Percentiles rank a stretch among this genome's conserved stretches.
Conservation (phyloP, 768 basidiomycete genomes). For the Cantharellus anzutake region DNA sequence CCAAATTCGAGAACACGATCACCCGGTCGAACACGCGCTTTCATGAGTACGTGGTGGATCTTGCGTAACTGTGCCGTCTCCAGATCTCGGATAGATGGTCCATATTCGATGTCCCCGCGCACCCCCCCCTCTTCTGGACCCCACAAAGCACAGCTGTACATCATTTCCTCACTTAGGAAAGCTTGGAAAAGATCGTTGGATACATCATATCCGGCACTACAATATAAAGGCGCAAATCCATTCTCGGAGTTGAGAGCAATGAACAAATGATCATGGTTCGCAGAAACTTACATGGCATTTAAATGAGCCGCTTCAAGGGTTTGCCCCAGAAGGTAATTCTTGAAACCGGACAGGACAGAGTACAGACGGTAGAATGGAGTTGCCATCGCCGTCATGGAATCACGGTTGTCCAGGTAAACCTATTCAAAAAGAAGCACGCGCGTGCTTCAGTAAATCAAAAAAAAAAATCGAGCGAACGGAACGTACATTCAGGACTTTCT, state of each 20-base stretch:
- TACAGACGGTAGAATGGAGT: constrained; percentile 1
- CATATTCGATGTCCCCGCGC: constrained; percentile 6
- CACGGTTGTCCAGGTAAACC: constrained; percentile 3
- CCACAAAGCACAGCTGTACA: constrained; percentile 24
- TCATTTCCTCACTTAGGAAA: constrained; percentile 22
- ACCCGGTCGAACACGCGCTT: constrained; percentile 19
- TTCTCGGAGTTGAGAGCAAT: neutral
- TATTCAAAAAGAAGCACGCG: neutral
- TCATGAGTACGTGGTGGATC: constrained; percentile 18
- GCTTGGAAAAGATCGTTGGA: constrained; percentile 17
- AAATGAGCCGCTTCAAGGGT: neutral
- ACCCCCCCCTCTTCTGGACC: constrained; percentile 12
- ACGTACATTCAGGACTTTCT: neutral
- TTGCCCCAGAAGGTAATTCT: neutral
- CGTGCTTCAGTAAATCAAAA: neutral
- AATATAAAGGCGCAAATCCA: neutral
- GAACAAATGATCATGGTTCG: neutral
- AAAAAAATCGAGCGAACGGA: neutral
- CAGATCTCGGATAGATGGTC: neutral
- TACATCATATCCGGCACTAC: constrained; percentile 5
- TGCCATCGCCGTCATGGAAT: neutral
- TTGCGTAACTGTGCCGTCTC: constrained; percentile 21
- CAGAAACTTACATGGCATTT: neutral
- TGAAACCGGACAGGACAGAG: neutral
- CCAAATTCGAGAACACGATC: constrained; percentile 23